Evolutionary conservation across 2,329 filamentous ascomycete species (phyloP).

Genomic region (Madurella fahalii): DNA sequence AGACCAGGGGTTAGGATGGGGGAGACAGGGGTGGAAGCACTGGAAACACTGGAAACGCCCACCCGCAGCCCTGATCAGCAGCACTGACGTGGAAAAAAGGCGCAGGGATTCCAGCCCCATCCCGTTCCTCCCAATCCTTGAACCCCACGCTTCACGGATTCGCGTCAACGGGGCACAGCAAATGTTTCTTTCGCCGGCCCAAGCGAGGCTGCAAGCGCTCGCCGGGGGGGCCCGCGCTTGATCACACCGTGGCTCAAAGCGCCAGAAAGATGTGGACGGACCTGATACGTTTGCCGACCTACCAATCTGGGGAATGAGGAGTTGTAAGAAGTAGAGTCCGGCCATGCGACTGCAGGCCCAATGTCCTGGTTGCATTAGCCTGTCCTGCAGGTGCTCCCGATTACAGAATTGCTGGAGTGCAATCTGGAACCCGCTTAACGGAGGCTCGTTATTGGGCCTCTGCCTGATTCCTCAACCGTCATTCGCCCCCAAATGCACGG

Average conservation of each 20-base stretch:
- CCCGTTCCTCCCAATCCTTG: neutral
- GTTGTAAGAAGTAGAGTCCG: neutral
- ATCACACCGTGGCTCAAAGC: too few relatives aligned
- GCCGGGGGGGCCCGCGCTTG: too few relatives aligned
- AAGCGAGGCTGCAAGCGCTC: neutral
- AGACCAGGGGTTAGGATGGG: constrained; percentile 6
- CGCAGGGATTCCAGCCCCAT: neutral
- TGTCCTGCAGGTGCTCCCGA: neutral
- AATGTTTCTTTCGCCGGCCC: neutral
- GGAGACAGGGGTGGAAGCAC: neutral
- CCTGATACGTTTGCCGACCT: neutral
- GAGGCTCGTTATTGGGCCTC: too few relatives aligned
- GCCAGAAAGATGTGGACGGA: too few relatives aligned
- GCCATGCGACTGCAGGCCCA: constrained; percentile 4
- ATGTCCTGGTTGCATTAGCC: constrained; percentile 5
- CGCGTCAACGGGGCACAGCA: neutral
- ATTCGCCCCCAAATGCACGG: too few relatives aligned
- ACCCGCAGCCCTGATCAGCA: neutral
- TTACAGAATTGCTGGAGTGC: neutral
- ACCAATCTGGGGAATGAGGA: constrained; percentile 4
- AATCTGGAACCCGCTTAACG: neutral
- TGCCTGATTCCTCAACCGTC: too few relatives aligned
- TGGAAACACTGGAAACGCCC: neutral
- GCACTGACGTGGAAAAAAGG: neutral
- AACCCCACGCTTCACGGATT: constrained; percentile 1